Percentiles rank a stretch among this genome's conserved stretches.
Evolutionary conservation across 1,139 yeast species (phyloP).

Genomic region (Sugiyamaella castrensis): DNA sequence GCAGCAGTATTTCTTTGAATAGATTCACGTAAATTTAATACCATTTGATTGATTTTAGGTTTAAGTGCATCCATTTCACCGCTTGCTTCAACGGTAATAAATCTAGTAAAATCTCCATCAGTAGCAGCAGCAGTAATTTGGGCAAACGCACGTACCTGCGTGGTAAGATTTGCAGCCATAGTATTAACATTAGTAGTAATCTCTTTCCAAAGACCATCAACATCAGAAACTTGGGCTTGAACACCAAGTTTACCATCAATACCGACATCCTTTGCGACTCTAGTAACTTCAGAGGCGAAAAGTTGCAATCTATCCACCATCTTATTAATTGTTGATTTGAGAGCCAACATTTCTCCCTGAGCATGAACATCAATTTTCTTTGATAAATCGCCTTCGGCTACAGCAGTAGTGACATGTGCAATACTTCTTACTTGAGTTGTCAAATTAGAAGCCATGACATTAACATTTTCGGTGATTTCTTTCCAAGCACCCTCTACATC

Average conservation of each 20-base stretch:
- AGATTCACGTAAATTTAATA: slow-evolving; percentile 77
- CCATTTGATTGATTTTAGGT: slow-evolving; percentile 90
- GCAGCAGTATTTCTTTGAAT: slow-evolving; percentile 91
- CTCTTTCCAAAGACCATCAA: slow-evolving; percentile 89
- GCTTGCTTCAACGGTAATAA: slow-evolving; percentile 84
- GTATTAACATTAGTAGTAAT: slow-evolving; percentile 91
- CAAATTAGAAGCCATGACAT: slow-evolving; percentile 83
- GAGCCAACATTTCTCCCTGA: slow-evolving; percentile 75
- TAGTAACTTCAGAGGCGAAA: slow-evolving; percentile 82
- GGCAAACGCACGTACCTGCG: slow-evolving; percentile 91
- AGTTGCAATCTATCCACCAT: slow-evolving; percentile 90
- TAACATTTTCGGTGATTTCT: slow-evolving; percentile 84
- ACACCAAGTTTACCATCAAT: slow-evolving; percentile 90
- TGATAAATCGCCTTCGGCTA: slow-evolving; percentile 84
- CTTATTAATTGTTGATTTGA: slow-evolving; percentile 77
- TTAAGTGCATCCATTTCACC: slow-evolving; percentile 95
- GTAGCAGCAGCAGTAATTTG: slow-evolving; percentile 93
- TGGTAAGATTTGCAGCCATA: slow-evolving; percentile 87
- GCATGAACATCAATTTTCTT: slow-evolving; percentile 89
- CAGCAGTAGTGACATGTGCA: slow-evolving; percentile 89
- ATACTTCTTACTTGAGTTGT: slow-evolving; percentile 88
- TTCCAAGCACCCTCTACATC: slow-evolving; percentile 95
- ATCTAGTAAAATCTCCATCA: slow-evolving; percentile 87
- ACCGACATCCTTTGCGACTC: slow-evolving; percentile 91
- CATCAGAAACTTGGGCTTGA: slow-evolving; percentile 87